Base-by-base conservation (phyloP, 805 yeast species). In the Yamadazyma takamatsuzukensis region DNA sequence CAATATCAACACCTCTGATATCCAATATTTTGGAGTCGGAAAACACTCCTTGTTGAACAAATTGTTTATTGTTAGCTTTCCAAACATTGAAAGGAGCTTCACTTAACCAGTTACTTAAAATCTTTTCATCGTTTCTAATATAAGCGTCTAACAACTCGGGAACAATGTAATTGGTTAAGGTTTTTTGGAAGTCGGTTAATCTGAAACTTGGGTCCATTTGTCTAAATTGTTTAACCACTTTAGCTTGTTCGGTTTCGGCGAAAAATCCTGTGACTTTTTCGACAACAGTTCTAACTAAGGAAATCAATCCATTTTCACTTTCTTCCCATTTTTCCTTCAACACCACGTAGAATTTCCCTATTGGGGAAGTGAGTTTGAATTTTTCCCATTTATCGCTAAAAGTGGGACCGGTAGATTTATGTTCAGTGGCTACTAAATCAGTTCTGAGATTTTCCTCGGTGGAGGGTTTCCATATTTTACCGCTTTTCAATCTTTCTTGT, bases 81-180 rank as follows among this genome's bases (percentile, higher is more conserved):
- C 95, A 87, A 39, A 93, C 94, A 56, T 90, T 90, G 67, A 65
- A 90, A 27, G 98, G 97, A 18, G 97, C 97, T 64, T 93, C 98
- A 30, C 94, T 81, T 39, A 93, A 76, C 99, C 99, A 93, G 49
- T 70, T 66, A 59, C 89, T 85, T 56, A 93, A 72, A 14, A 80
- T 80, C 31, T 71, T 72, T 43, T 80, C 90, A 48, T 93, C 97
- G 44, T 96, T 96, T 47, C 83, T 83, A 39, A 86, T 86, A 61
- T 88, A 89, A 6, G 97, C 97, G 53, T 93, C 99, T 51, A 93
- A 69, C 21, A 93, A 77, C 60, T 93, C 99, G 8, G 99, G 98
- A 36, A 93, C 78, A 42, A 93, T 85, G 62, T 80, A 93, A 52
- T 87, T 90, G 58, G 97, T 82, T 51, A 90, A 71, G 38, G 90